Base-by-base conservation (phyloP, 2,329 filamentous ascomycete genomes). In the Pseudogymnoascus sp. region DNA sequence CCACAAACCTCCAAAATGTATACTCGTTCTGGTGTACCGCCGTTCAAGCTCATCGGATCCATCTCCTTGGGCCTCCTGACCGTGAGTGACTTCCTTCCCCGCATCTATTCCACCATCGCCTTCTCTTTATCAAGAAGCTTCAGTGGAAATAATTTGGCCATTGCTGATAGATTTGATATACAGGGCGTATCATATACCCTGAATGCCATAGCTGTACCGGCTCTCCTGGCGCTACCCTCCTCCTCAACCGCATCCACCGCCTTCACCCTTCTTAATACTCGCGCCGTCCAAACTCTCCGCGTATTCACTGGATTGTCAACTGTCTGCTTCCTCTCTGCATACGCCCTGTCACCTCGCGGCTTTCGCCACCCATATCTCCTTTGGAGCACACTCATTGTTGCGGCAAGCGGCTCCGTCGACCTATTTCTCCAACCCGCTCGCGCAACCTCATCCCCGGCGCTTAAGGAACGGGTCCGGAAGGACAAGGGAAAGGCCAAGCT, bases 41-140 rank as follows among this genome's bases (percentile, higher is more conserved):
- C 89, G 76, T 86, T 90, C 79, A 97, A 98, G 80, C 96, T 97
- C 76, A 89, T 97, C 70, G 93, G 93, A 73, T 96, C 92, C 62
- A 85, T 96, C 69, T 93, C 90, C 71, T 83, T 97, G 65, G 93
- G 93, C 68, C 83, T 97, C 64, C 79, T 96, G 76, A 96, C 92
- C 65, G 92, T 96, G 84, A 72, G 89, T 80, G 66, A 63, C 60
- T 11, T 25, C 25, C 51, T 57, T 36, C 28, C 51, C 51, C 51
- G 28, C 51, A 28, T 5, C 51, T 19, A 21, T 36, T 7, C 7
- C 51, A 34, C 16, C n/a, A 36, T 16, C 51, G 14, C 16, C n/a
- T 21, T 21, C 28, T 34, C 25, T 57, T 57, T 13, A 19, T 19
- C 25, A 57, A 19, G 8, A 13, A n/a, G 48, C 1, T 57, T 57